Percentiles rank a stretch among this genome's conserved stretches.
Evolutionary conservation across 2,329 filamentous ascomycete species (phyloP).

Genomic region (Colletotrichum sp.): DNA sequence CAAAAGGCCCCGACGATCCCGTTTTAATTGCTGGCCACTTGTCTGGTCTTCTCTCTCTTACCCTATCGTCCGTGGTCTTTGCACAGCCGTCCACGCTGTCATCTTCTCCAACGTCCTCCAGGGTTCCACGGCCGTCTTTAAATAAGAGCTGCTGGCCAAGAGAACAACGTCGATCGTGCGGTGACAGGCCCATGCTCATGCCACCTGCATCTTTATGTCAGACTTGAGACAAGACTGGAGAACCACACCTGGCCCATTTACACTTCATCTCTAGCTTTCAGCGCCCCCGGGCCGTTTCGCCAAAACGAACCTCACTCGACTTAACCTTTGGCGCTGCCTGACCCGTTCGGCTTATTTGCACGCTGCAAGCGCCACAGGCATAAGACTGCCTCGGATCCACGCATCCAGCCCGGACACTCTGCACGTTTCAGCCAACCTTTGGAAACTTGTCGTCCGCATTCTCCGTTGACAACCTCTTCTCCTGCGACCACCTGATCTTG

Average conservation of each 20-base stretch:
- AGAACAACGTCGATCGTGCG: background rate
- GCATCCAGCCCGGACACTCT: background rate
- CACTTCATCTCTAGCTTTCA: conserved; percentile 7
- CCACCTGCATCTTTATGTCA: background rate
- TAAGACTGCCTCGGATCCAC: background rate
- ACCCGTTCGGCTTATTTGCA: background rate
- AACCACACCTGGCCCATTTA: background rate
- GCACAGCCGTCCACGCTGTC: background rate
- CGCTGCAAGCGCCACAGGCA: background rate
- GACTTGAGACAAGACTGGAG: conserved; percentile 5
- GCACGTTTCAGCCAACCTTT: conserved; percentile 15
- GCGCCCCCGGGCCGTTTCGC: conserved; percentile 8
- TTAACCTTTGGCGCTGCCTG: background rate
- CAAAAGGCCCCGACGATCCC: conserved; percentile 11
- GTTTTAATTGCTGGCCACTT: background rate
- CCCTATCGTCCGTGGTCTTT: background rate
- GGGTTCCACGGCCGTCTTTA: background rate
- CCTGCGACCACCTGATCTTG: background rate
- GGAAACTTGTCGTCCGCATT: conserved; percentile 12
- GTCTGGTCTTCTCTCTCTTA: background rate
- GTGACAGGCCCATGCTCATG: background rate
- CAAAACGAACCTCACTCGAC: conserved; percentile 12
- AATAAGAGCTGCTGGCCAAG: background rate
- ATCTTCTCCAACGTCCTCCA: background rate
- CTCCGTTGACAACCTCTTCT: background rate